Percentiles rank a stretch among this genome's conserved stretches.
Conservation (phyloP, 2,329 filamentous ascomycete species). For the Cercospora beticola region DNA sequence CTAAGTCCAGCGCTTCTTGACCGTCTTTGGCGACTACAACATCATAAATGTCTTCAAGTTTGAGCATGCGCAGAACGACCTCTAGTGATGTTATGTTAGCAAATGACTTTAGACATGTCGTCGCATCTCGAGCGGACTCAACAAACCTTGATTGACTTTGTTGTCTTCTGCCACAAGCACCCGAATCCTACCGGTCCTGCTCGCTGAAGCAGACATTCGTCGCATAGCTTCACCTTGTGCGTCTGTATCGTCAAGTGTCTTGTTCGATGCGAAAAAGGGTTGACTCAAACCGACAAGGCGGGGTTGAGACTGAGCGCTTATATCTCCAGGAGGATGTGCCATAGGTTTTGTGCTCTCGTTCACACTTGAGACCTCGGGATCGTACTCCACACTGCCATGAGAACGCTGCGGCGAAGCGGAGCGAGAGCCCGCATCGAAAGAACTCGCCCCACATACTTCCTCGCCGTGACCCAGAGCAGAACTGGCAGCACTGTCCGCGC, state of each 20-base stretch:
- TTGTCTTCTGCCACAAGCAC: constrained; percentile 85
- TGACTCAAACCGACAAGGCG: constrained; percentile 78
- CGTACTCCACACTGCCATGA: constrained; percentile 22
- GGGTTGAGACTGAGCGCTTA: constrained; percentile 62
- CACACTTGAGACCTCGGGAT: constrained; percentile 24
- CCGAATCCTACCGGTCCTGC: constrained; percentile 62
- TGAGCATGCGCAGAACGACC: constrained; percentile 63
- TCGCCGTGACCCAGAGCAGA: constrained; percentile 34
- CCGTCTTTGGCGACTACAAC: constrained; percentile 69
- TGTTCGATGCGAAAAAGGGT: constrained; percentile 67
- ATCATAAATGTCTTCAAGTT: constrained; percentile 78
- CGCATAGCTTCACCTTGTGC: constrained; percentile 67
- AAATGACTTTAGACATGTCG: constrained; percentile 35
- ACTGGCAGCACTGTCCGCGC: constrained; percentile 54
- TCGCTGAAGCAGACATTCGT: constrained; percentile 62
- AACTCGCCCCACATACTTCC: constrained; percentile 19
- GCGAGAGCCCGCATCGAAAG: constrained; percentile 20
- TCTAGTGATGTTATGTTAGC: constrained; percentile 36
- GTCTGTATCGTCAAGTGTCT: constrained; percentile 52
- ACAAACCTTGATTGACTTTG: constrained; percentile 54
- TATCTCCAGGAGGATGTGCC: constrained; percentile 40
- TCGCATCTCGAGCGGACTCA: not conserved
- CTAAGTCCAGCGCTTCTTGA: constrained; percentile 79
- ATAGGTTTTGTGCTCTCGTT: constrained; percentile 20
- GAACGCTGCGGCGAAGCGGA: constrained; percentile 13